A percentile compares a stretch with the other conserved stretches of the same genome.
Evolutionary conservation across 2,329 filamentous ascomycete species (phyloP).

Genomic region (Chalara sp.): DNA sequence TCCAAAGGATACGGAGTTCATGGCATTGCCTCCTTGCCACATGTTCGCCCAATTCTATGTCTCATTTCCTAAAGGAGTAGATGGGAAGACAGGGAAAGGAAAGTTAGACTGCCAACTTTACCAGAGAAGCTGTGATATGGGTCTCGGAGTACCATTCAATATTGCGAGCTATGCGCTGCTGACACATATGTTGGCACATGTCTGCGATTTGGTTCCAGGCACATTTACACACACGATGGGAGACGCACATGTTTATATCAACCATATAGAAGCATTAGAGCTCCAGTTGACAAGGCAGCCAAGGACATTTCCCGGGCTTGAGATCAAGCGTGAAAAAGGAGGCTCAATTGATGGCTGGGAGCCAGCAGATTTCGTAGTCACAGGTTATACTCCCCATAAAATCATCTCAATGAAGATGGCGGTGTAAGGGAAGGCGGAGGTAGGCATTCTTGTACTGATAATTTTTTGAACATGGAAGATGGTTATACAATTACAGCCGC

Average conservation of each 20-base stretch:
- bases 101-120: constrained; percentile 84
- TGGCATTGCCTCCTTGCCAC: constrained; percentile 91
- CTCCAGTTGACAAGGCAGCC: constrained; percentile 77
- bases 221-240: constrained; percentile 94
- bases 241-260: constrained; percentile 88
- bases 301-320: constrained; percentile 59
- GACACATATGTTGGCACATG: constrained; percentile 90
- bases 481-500: too few relatives aligned
- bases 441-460: too few relatives aligned
- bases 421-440: too few relatives aligned
- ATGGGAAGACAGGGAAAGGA: constrained; percentile 56
- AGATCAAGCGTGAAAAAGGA: constrained; percentile 63
- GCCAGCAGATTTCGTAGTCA: constrained; percentile 77
- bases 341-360: constrained; percentile 87
- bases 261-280: constrained; percentile 83
- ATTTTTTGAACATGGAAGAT: too few relatives aligned
- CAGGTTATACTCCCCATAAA: constrained; percentile 87
- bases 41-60: constrained; percentile 91
- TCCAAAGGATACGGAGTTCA: constrained; percentile 70
- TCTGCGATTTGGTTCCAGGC: constrained; percentile 75
- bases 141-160: constrained; percentile 91
- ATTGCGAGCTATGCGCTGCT: constrained; percentile 90
- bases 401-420: constrained; percentile 98
- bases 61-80: constrained; percentile 18
- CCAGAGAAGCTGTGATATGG: constrained; percentile 94